These are phyloP conservation scores for Mortierella claussenii DNA, from an alignment of 192 early-diverging fungal species.

Conservation along the genomic window DNA sequence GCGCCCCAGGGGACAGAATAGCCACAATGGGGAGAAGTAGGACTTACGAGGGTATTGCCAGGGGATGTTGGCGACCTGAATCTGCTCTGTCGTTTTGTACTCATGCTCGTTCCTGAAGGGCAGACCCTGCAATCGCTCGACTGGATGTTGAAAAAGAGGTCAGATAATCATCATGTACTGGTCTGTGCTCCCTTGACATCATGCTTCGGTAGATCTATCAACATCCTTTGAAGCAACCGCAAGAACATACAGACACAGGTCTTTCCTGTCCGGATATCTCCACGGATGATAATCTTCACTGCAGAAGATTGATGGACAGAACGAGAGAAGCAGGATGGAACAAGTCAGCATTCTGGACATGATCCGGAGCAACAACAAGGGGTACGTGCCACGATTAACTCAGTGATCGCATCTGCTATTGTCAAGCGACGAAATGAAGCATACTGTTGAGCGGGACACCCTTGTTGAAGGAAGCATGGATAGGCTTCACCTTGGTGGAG, in stretches of 20 bases:
- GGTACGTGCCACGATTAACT: no score
- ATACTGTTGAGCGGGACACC: slow-evolving; percentile 49
- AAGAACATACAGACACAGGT: slow-evolving; percentile 64
- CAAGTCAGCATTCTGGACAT: background rate
- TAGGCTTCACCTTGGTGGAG: slow-evolving; percentile 42
- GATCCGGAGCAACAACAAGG: no score
- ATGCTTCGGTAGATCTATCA: no score
- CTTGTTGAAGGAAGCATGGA: slow-evolving; percentile 51
- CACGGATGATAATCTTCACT: slow-evolving; percentile 71
- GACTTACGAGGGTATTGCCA: slow-evolving; percentile 65
- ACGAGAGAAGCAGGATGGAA: background rate
- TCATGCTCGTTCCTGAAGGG: slow-evolving; percentile 48
- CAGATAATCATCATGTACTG: background rate
- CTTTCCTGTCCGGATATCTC: slow-evolving; percentile 70
- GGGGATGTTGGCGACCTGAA: slow-evolving; percentile 69
- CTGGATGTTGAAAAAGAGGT: slow-evolving; percentile 27
- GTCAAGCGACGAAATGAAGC: background rate
- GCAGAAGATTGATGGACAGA: background rate
- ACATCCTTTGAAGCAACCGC: no score
- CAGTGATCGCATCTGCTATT: background rate
- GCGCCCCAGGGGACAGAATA: no score
- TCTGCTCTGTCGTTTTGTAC: slow-evolving; percentile 66
- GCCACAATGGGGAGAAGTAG: no score
- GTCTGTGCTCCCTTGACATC: slow-evolving; percentile 13
- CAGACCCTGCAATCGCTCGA: slow-evolving; percentile 62